These are phyloP conservation scores for Syzygium jambos DNA, from an alignment of 345 rosid species.

Conservation along the genomic window DNA sequence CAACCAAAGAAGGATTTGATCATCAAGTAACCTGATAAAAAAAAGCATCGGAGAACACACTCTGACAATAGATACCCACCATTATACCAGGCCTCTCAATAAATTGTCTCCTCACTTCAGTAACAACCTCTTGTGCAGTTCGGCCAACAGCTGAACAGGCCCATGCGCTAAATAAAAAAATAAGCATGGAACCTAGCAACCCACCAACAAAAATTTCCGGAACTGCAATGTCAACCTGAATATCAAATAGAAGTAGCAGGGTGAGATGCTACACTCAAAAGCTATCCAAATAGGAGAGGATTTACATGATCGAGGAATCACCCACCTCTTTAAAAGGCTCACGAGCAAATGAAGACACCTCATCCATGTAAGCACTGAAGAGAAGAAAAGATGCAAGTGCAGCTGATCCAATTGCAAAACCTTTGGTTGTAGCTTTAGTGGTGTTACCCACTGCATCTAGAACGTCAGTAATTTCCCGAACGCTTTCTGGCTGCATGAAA, in stretches of 20 bases:
- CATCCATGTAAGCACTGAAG: conserved; percentile 99
- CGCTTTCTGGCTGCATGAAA: conserved; percentile 23
- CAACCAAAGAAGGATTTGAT: background rate
- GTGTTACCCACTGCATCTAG: conserved; percentile 99
- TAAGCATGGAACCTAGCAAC: conserved; percentile 93
- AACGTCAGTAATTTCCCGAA: conserved; percentile 92
- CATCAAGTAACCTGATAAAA: background rate
- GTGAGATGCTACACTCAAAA: background rate
- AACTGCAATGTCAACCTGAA: conserved; percentile 94
- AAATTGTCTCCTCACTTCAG: conserved; percentile 97
- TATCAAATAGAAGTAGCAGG: background rate
- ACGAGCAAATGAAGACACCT: conserved; percentile 77
- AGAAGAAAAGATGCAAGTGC: conserved; percentile 99
- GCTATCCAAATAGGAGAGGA: background rate
- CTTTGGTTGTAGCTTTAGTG: conserved; percentile 98
- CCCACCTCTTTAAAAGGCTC: conserved; percentile 76
- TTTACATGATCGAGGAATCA: background rate
- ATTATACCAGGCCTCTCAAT: conserved; percentile 99
- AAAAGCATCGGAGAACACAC: background rate
- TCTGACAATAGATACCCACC: conserved; percentile 40
- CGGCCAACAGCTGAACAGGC: conserved; percentile 96
- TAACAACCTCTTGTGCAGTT: conserved; percentile 99
- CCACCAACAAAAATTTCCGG: conserved; percentile 97
- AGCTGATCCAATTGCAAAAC: conserved; percentile 99
- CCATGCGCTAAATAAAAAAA: conserved; percentile 91